Base-by-base conservation (phyloP, 2,329 filamentous ascomycete genomes). In the Volutella citrinella region DNA sequence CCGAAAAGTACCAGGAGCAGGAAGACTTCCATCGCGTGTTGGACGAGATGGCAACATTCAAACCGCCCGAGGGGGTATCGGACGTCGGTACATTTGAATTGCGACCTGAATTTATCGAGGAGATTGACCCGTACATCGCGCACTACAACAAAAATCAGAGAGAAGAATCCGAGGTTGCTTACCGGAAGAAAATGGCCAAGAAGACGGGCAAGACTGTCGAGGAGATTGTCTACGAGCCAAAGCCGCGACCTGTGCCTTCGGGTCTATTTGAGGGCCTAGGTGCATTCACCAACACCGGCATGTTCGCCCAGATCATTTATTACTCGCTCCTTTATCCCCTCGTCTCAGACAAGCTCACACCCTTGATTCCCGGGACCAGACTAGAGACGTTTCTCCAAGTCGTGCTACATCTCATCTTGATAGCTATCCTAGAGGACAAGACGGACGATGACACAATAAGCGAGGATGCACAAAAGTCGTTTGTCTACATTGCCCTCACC, bases 91-190 rank as follows among this genome's bases (percentile, higher is more conserved):
- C 87, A 0, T 98, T 98, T 53, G 89, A 96, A 60, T 69, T 98
- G 32, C 93, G 90, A 56, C 80, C 85, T 5, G 79, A 95, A 41
- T 93, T 83, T 51, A 76, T 96, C 23, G 85, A 91, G 48, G 77
- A 94, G 28, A 80, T 98, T 31, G 94, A 98, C 57, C 93, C 94
- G 1, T 98, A 96, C 59, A 93, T 90, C 54, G 86, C 90, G 7
- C 89, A 97, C 56, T 98, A 95, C 61, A 94, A 82, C 54, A 95
- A 95, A 57, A 98, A 98, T 53, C 91, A 97, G 60, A 80, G 93
- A 31, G 93, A 98, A 56, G 93, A 98, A 59, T 88, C 91, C 0
- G 93, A 98, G 61, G 82, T 78, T 48, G 84, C 89, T 4, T 96
- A 93, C 66, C 88, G 84, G 51, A 83, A 84, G 53, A 84, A 87